Evolutionary conservation across 768 basidiomycete genomes (phyloP), one percentile per base, ranked within the genome.

Genomic region (Suillus luteus): DNA sequence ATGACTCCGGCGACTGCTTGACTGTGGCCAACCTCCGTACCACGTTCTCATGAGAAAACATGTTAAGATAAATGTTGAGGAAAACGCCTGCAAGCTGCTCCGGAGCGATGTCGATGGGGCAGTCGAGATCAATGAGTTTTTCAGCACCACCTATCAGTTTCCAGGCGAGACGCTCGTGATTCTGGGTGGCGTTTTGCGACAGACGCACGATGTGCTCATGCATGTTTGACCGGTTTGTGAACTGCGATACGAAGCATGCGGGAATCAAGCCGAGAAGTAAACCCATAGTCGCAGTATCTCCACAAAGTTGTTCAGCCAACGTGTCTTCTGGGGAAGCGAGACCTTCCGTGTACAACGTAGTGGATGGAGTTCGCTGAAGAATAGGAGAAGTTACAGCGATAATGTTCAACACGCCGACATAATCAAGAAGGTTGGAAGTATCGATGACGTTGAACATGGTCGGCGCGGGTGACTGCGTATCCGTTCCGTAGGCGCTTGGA

Each of bases 401-500:
- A 5, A 76, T 40, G 44, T 76, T 76, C 35, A 76, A 48, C 31
- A 76, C 63, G 5, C 75, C 76, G 5, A 73, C 58, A 44, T 77
- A 66, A 55, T 76, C 75, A 37, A 67, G 67, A 22, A 76, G 11
- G 35, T 76, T 77, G 38, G 76, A 76, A 14, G 75, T 75, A 49
- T 76, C 68, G 43, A 76, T 76, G 46, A 77, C 73, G 31, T 77
- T 71, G 62, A 76, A 77, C 17, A 33, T 62, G 9, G 69, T 68
- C 11, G 75, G 75, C 9, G 76, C 76, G 0, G 66, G 68, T 35
- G 60, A 49, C 17, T 58, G n/a, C 22, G 62, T 60, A 1, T 31
- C 51, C 48, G 62, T 24, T 19, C 66, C 65, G 41, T 76, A 76
- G n/a, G 69, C 64, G 1, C 24, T 55, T 22, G 63, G 65, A 1